Evolutionary conservation across 2,329 filamentous ascomycete species (phyloP), one percentile per base, ranked within the genome.

Genomic region (Gaeumannomyces sp.): DNA sequence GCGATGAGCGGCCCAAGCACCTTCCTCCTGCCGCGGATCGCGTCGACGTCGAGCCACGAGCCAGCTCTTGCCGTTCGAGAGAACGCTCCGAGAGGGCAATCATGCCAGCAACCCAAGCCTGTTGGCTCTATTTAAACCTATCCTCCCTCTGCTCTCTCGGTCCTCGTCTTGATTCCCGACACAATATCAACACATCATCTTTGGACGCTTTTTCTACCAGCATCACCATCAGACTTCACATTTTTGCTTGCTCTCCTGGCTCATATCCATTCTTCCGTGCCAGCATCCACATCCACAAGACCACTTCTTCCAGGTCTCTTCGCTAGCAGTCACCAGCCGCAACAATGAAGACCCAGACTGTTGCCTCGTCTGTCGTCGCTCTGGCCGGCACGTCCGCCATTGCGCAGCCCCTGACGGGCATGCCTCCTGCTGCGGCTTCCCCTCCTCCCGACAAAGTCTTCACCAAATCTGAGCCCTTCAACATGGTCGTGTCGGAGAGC

Each of bases 381-480:
- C 14, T 61, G 59, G 61, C 65, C 61, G 62, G 66, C 31, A 64
- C 62, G 53, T 29, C 31, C 28, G 65, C 35, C 67, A 60, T 62
- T 38, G 75, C 74, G 16, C 75, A 77, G 45, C 45, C 45, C 45
- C 45, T 53, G 45, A 53, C 45, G 45, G 45, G 45, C 45, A n/a
- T n/a, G 22, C 45, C 45, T 25, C 45, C 45, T 7, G 38, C 27
- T n/a, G 35, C 35, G 25, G 60, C 35, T 16, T 27, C 35, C n/a
- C 8, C 38, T 19, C 35, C 27, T 14, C 35, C 27, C 33, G 4
- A 28, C 35, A 27, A 64, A 33, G 50, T 58, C 1, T 66, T 60
- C 66, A 71, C 68, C 60, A 73, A 75, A 63, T 71, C 69, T 1
- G 74, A 70, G 22, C 74, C 75, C 58, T 78, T 77, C 69, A 68